Evolutionary conservation across 2,329 filamentous ascomycete genomes (phyloP), one percentile per base, ranked within the genome.

Genomic region (Diaporthe velutina): DNA sequence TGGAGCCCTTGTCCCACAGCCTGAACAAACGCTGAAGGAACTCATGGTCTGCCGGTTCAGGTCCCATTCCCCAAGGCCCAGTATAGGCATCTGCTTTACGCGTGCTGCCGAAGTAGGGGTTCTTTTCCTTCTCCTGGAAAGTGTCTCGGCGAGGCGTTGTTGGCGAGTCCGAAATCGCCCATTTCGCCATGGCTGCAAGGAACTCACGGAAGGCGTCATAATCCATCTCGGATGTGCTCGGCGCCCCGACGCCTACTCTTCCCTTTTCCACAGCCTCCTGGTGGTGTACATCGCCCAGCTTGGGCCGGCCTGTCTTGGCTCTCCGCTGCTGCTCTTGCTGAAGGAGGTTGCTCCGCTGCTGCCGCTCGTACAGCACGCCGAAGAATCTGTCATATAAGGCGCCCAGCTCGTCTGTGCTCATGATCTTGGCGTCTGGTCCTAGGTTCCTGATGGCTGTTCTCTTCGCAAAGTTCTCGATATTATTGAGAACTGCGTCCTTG

Each of bases 121-220:
- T 89, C 76, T 86, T 88, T 74, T 88, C 88, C 74, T 86, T 86
- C 28, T 88, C 90, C 28, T 86, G 84, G 45, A 85, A 85, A 6
- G 83, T 84, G 38, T 87, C 85, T 35, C 84, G 85, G 68, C 83
- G 83, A 25, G 91, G 89, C 0, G 91, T 88, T 8, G 90, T 88
- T 5, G 95, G 95, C 0, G 94, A 92, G 82, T 98, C 97, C 0
- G 95, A 94, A 38, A 98, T 93, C 2, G 97, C 97, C 97, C 97
- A 99, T 85, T 93, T 96, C 1, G 95, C 91, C 79, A 98, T 94
- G 61, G 92, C 93, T 6, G 97, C 95, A 58, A 99, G 87, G 79
- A 99, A 98, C 80, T 98, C 96, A 74, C 96, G 90, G 84, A 98
- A 99, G 2, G 94, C 95, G 83, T 98, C 95, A 80, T 98, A 99